Conservation (phyloP, 2,329 filamentous ascomycete genomes). For the Neodidymelliopsis sp. region DNA sequence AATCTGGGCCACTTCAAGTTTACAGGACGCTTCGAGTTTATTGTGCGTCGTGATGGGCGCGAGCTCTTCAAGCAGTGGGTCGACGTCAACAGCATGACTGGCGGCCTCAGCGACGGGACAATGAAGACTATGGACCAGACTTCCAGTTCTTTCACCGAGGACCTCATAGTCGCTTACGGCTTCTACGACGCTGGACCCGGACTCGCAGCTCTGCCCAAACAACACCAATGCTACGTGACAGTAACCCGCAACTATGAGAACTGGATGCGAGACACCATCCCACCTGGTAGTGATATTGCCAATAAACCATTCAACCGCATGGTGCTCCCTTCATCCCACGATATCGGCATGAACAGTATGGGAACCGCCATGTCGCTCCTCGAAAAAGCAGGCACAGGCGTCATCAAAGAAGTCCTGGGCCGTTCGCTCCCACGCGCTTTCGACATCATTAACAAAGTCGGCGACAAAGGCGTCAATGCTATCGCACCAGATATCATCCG, state of each 20-base stretch:
- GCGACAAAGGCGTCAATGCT: slow-evolving; percentile 35
- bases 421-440: slow-evolving; percentile 33
- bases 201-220: slow-evolving; percentile 52
- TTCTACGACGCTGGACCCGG: slow-evolving; percentile 60
- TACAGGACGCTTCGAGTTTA: slow-evolving; percentile 55
- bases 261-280: slow-evolving; percentile 57
- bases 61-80: slow-evolving; percentile 55
- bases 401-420: slow-evolving; percentile 43
- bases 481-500: slow-evolving; percentile 55
- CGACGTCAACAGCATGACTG: slow-evolving; percentile 57
- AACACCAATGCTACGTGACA: slow-evolving; percentile 55
- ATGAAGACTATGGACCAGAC: slow-evolving; percentile 45
- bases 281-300: slow-evolving; percentile 50
- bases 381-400: slow-evolving; percentile 41
- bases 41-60: slow-evolving; percentile 48
- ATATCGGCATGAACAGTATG: slow-evolving; percentile 63
- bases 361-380: slow-evolving; percentile 52
- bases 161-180: slow-evolving; percentile 55
- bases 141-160: slow-evolving; percentile 38
- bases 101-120: slow-evolving; percentile 52
- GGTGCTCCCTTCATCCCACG: slow-evolving; percentile 58
- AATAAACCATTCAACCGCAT: slow-evolving; percentile 53
- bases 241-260: slow-evolving; percentile 53
- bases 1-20: slow-evolving; percentile 56
- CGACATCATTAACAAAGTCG: slow-evolving; percentile 38